Evolutionary conservation across 2,329 filamentous ascomycete species (phyloP).

Genomic region (Orbilia javanica): DNA sequence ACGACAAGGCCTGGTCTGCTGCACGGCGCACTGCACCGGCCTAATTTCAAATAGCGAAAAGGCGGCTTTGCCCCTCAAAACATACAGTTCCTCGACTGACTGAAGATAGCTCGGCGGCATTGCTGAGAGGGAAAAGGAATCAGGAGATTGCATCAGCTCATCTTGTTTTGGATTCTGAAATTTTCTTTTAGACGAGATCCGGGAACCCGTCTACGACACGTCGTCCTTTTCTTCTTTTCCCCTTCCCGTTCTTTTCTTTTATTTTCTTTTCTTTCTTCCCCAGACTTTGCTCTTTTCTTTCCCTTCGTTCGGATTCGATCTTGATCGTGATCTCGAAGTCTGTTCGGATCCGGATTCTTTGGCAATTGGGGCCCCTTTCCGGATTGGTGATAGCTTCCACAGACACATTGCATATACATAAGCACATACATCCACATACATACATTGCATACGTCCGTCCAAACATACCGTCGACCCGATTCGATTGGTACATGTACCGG

Average conservation of each 20-base stretch:
- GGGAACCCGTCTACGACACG: conserved; percentile 19
- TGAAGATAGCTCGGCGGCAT: not conserved
- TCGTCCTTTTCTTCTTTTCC: not conserved
- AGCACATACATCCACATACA: not conserved
- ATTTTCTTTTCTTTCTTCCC: not conserved
- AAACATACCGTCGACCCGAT: conserved; percentile 27
- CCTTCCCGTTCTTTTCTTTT: not conserved
- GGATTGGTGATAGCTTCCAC: conserved; percentile 3
- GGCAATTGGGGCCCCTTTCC: conserved; percentile 6
- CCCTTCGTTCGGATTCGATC: not conserved
- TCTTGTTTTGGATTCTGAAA: not conserved
- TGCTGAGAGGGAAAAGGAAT: not conserved
- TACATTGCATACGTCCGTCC: not conserved
- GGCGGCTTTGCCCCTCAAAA: conserved; percentile 11
- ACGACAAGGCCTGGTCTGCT: conserved; percentile 16
- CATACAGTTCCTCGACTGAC: not conserved
- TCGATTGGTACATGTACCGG: not conserved
- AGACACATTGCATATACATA: not conserved
- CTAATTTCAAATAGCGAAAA: conserved; percentile 23
- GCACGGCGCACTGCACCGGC: conserved; percentile 10
- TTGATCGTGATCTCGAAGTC: too few species aligned
- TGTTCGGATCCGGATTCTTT: not conserved
- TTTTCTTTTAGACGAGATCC: conserved; percentile 10
- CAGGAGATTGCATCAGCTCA: not conserved
- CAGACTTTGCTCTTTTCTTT: not conserved